phyloP scores from a whole-genome alignment of 148 eudicot genomes.

The Drosera capensis region DNA sequence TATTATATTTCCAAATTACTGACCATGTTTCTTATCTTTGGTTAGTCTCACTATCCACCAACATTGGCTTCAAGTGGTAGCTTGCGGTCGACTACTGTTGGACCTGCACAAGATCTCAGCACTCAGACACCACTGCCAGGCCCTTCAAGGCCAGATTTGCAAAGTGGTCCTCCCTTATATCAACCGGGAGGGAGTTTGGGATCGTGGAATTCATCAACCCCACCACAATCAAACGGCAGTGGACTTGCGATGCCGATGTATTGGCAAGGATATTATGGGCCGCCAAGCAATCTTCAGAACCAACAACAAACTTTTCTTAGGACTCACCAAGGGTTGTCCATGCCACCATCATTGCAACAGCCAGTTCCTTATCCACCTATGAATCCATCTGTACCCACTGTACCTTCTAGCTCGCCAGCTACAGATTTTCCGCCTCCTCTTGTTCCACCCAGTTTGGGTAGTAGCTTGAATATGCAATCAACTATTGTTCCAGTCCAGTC shows the following conservation, averaged over 20 bases:
- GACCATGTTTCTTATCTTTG: background rate
- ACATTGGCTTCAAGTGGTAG: constrained; percentile 15
- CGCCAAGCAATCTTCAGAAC: constrained; percentile 19
- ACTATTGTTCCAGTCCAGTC: constrained; percentile 17
- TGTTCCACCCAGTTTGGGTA: constrained; percentile 21
- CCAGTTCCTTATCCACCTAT: constrained; percentile 15
- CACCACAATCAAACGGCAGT: constrained; percentile 22
- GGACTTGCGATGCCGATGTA: constrained; percentile 23
- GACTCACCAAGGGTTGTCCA: constrained; percentile 16
- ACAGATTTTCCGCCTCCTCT: constrained; percentile 17
- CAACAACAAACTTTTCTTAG: constrained; percentile 23
- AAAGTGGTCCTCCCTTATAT: constrained; percentile 19
- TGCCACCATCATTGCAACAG: constrained; percentile 25
- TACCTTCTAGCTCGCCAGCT: constrained; percentile 15
- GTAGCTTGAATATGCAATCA: constrained; percentile 14
- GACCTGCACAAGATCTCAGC: constrained; percentile 13
- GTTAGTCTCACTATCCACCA: constrained; percentile 31
- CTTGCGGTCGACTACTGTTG: constrained; percentile 11
- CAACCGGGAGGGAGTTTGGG: constrained; percentile 19
- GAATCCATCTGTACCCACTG: constrained; percentile 20
- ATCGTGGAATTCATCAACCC: constrained; percentile 24
- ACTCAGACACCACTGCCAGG: constrained; percentile 22
- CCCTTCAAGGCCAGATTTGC: constrained; percentile 12
- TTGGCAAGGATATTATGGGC: constrained; percentile 31
- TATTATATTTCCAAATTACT: constrained; percentile 1